Conservation (phyloP, 148 eudicot species). For the Persicaria maculosa region DNA sequence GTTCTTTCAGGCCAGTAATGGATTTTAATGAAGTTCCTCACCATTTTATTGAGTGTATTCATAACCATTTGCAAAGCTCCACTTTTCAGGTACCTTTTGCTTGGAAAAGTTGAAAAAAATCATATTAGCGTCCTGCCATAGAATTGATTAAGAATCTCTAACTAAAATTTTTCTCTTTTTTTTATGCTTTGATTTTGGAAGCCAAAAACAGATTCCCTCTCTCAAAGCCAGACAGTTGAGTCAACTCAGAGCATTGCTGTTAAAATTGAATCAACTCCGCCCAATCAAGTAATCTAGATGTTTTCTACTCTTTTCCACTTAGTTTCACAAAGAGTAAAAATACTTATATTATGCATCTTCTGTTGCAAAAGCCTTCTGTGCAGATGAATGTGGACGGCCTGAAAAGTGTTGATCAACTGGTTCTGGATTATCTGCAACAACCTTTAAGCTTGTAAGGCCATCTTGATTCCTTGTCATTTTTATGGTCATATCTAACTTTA, state of each 20-base stretch:
- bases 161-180: neutral
- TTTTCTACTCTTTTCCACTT: neutral
- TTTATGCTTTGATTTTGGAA: constrained; percentile 15
- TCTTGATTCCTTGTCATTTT: neutral
- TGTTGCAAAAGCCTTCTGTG: constrained; percentile 31
- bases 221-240: constrained; percentile 29
- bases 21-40: constrained; percentile 70
- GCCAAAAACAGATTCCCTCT: constrained; percentile 36
- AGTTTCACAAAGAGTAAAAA: neutral
- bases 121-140: neutral
- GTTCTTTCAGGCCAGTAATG: constrained; percentile 54
- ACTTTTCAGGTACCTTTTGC: constrained; percentile 43
- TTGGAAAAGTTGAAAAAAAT: neutral
- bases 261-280: constrained; percentile 37
- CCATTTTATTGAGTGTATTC: constrained; percentile 74
- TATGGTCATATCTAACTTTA: neutral
- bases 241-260: constrained; percentile 40
- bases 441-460: constrained; percentile 56
- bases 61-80: constrained; percentile 54
- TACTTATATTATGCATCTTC: constrained; percentile 2
- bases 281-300: constrained; percentile 37
- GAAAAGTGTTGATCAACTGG: constrained; percentile 57
- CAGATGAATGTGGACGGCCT: constrained; percentile 64
- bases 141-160: neutral
- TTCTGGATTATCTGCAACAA: constrained; percentile 59